These are phyloP conservation scores for Penicillium manginii DNA, from an alignment of 495 filamentous ascomycete species.

Conservation along the genomic window DNA sequence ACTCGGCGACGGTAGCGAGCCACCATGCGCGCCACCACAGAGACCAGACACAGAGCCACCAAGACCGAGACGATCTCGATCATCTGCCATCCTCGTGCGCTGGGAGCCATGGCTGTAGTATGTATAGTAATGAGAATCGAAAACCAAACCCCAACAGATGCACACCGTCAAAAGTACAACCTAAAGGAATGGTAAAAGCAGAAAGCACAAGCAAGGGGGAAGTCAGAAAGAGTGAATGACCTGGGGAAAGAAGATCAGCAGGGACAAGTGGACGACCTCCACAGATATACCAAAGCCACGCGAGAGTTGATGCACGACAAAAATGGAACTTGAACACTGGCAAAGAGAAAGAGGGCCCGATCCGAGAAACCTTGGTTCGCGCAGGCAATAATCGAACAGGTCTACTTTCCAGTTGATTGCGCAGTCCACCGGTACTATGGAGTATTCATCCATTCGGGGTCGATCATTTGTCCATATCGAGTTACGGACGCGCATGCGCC, in stretches of 20 bases:
- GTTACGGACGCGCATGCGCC: background rate
- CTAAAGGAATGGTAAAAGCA: background rate
- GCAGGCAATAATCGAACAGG: slow-evolving; percentile 1
- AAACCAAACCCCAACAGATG: background rate
- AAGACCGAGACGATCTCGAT: slow-evolving; percentile 42
- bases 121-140: background rate
- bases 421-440: slow-evolving; percentile 2
- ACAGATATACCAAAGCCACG: slow-evolving; percentile 15
- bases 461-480: slow-evolving; percentile 7
- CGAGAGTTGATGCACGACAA: slow-evolving; percentile 6
- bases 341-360: background rate
- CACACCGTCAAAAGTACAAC: background rate
- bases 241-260: slow-evolving; percentile 17
- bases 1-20: slow-evolving; percentile 45
- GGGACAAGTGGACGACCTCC: slow-evolving; percentile 20
- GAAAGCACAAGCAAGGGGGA: slow-evolving; percentile 9
- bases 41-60: slow-evolving; percentile 38
- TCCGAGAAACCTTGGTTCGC: slow-evolving; percentile 1
- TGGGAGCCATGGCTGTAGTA: slow-evolving; percentile 33
- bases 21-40: slow-evolving; percentile 41
- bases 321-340: too few species aligned
- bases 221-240: slow-evolving; percentile 20
- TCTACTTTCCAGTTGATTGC: background rate
- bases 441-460: background rate
- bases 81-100: slow-evolving; percentile 37